Base-by-base conservation (phyloP, 1,139 yeast species). In the Blastobotrys aristatus region DNA sequence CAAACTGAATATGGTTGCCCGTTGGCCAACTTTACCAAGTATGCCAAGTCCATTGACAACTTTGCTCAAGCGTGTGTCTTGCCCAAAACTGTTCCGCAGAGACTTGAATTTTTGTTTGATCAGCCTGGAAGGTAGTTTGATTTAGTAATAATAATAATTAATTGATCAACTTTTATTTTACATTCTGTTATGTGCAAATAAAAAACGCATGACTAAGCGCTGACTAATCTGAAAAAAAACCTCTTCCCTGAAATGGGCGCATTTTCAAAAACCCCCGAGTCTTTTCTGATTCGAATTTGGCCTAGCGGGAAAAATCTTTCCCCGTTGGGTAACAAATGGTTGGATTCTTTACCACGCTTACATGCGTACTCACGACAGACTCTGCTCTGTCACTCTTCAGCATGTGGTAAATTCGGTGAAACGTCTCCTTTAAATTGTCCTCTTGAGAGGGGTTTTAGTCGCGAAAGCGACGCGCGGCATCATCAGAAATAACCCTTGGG, bases 391-490 rank as follows among this genome's bases (percentile, higher is more conserved):
- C 18, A 13, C 3, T 10, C 17, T 22, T 26, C 14, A 38, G 47
- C 47, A 45, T 45, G 86, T 81, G 87, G 87, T 87, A 81, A 81
- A 81, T 81, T 81, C 87, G 87, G 87, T 81, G 87, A 77, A 75
- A 65, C 80, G 64, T 85, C 61, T 82, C 46, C 21, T 22, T 4
- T 18, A 14, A 35, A 40, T 30, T 14, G 43, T 42, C 72, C 84
- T 79, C 85, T 63, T 78, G 85, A 80, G 47, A 44, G 47, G 26
- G n/a, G 8, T n/a, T 13, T 26, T 16, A 79, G 84, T 71, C 61
- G 65, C 85, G 84, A 63, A 75, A 76, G 75, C 84, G 84, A 79
- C 65, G 83, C 84, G 83, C 81, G 72, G 70, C 68, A 82, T 80
- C 83, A 81, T 79, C 80, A 81, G 85, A 78, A 79, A 81, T 66